Base-by-base conservation (phyloP, 768 basidiomycete genomes). In the Aureoboletus auriporus region DNA sequence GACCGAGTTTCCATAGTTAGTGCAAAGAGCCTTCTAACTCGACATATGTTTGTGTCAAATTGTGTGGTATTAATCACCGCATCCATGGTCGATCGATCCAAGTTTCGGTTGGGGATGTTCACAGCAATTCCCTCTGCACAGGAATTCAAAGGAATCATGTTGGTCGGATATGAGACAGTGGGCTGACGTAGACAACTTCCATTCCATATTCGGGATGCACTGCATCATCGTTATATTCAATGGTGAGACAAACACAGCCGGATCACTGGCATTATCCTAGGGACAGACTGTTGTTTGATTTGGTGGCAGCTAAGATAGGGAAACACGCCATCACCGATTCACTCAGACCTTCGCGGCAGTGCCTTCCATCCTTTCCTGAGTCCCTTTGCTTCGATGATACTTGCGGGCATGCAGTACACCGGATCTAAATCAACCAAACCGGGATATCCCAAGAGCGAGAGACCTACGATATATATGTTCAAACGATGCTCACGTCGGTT, bases 341-440 rank as follows among this genome's bases (percentile, higher is more conserved):
- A 23, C 34, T 33, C n/a, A 27, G 52, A 44, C 54, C 51, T 53
- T 34, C 65, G 64, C 29, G 65, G 64, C 39, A 66, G 56, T 52
- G 58, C 62, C 42, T 62, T 58, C 66, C 66, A 68, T 23, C 58
- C 62, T 61, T 86, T 91, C 55, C 73, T 71, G 48, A 95, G 71
- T 3, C 89, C 92, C 66, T 67, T 77, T 31, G 65, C 66, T 62
- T 87, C 82, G 37, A 92, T 89, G 8, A 93, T 58, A 10, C 63
- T 64, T 1, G 86, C 86, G 8, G 93, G 95, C 93, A 98, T 93
- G 70, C 95, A 98, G 61, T 93, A 96, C 17, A 96, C 86, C 0
- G 95, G 95, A 63, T 98, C 96, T 36, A 98, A 69, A 55, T 92
- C 89, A 13, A 81, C 74, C 17, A 99, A 68, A 2, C 82, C 86